phyloP scores from a whole-genome alignment of 768 basidiomycete species.

The Termitomyces titanicus region DNA sequence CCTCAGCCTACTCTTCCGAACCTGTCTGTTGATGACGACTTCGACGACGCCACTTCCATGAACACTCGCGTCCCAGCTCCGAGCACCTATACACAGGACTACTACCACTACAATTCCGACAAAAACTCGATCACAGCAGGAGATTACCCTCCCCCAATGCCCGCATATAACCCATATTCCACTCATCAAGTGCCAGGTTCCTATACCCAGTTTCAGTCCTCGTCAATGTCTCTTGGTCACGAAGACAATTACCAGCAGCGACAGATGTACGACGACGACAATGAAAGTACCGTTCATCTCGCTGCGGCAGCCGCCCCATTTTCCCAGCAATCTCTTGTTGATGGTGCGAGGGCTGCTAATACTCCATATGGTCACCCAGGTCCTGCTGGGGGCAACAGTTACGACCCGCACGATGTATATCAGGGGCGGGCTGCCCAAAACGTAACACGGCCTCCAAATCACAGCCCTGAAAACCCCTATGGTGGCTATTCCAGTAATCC shows the following conservation, averaged over 20 bases:
- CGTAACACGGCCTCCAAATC: not conserved
- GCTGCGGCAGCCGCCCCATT: slow-evolving; percentile 57
- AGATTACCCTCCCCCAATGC: slow-evolving; percentile 71
- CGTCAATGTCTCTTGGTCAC: slow-evolving; percentile 49
- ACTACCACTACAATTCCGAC: slow-evolving; percentile 54
- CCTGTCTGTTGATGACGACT: slow-evolving; percentile 80
- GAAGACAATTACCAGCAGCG: slow-evolving; percentile 46
- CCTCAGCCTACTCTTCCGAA: slow-evolving; percentile 96
- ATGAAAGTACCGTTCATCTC: slow-evolving; percentile 61
- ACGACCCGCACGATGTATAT: slow-evolving; percentile 54
- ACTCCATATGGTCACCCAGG: slow-evolving; percentile 14
- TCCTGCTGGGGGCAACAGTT: slow-evolving; percentile 25
- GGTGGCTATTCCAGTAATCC: slow-evolving; percentile 17
- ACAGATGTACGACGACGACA: slow-evolving; percentile 60
- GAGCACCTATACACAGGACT: slow-evolving; percentile 51
- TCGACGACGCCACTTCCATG: slow-evolving; percentile 55
- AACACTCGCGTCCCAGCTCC: slow-evolving; percentile 52
- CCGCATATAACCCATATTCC: slow-evolving; percentile 69
- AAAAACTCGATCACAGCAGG: slow-evolving; percentile 35
- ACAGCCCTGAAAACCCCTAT: slow-evolving; percentile 13
- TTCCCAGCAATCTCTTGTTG: slow-evolving; percentile 37
- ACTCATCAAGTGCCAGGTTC: slow-evolving; percentile 47
- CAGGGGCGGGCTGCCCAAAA: slow-evolving; percentile 38
- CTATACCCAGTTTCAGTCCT: slow-evolving; percentile 56
- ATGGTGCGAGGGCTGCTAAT: slow-evolving; percentile 22